Evolutionary conservation across 306 rosid species (phyloP).

Genomic region (Trifolium subterraneum): DNA sequence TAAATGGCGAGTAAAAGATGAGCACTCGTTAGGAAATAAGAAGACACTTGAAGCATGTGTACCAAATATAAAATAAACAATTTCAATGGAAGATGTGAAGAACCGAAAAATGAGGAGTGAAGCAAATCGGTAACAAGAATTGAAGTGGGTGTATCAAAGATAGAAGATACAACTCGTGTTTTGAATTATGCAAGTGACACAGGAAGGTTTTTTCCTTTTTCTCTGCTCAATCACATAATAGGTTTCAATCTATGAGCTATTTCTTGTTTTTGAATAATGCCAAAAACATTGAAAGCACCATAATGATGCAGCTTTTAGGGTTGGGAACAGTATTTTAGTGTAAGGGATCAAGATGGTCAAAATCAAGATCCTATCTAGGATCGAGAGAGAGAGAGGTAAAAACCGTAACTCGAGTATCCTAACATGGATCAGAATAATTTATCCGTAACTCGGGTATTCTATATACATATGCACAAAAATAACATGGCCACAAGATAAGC

Average conservation of each 20-base stretch:
- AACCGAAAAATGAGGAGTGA: neutral
- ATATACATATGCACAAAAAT: too few species aligned
- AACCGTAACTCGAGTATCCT: too few species aligned
- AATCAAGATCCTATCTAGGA: too few species aligned
- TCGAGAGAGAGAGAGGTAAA: too few species aligned
- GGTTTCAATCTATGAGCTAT: neutral
- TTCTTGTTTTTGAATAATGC: too few species aligned
- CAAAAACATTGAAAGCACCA: too few species aligned
- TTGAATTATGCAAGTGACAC: neutral
- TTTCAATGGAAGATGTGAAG: neutral
- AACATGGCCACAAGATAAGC: slow-evolving; percentile 79
- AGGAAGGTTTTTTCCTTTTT: neutral
- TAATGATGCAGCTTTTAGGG: too few species aligned
- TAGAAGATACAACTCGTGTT: neutral
- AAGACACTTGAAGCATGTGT: neutral
- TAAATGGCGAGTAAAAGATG: neutral
- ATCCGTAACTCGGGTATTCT: too few species aligned
- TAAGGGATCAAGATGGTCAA: too few species aligned
- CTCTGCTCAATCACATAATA: neutral
- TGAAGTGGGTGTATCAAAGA: neutral
- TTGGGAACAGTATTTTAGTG: too few species aligned
- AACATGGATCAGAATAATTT: too few species aligned
- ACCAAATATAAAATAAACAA: neutral
- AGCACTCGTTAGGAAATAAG: neutral
- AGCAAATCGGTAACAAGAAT: neutral